Conservation (phyloP, 2,329 filamentous ascomycete species). For the Botrytis squamosa region DNA sequence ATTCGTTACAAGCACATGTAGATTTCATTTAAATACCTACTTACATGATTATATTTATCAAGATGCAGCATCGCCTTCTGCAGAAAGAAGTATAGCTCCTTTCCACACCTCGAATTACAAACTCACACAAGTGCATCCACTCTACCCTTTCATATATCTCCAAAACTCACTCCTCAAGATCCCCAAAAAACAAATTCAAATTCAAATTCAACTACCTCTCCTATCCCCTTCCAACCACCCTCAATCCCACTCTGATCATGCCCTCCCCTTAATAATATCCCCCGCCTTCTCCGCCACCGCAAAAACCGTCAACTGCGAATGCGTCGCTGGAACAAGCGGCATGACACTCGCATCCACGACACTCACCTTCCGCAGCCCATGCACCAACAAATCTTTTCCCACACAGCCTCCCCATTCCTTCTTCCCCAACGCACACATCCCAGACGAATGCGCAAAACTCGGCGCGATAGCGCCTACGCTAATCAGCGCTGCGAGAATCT, state of each 20-base stretch:
- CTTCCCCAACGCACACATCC: background rate
- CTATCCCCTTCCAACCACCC: too few species aligned
- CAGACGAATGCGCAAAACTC: background rate
- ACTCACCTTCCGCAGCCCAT: background rate
- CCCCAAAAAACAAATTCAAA: too few species aligned
- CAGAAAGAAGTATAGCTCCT: too few species aligned
- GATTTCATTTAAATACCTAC: too few species aligned
- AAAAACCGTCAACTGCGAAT: background rate
- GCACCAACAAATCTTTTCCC: background rate
- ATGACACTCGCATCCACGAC: background rate
- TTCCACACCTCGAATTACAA: too few species aligned
- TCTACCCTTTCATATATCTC: background rate
- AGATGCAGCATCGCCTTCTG: too few species aligned
- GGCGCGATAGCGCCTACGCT: background rate
- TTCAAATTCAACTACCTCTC: too few species aligned
- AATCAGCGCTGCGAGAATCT: background rate
- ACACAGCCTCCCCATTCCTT: background rate
- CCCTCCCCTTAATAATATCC: background rate
- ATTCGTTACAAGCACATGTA: too few species aligned
- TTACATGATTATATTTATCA: too few species aligned
- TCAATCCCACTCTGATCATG: too few species aligned
- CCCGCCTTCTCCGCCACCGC: background rate
- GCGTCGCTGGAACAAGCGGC: background rate
- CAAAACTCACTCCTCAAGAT: too few species aligned
- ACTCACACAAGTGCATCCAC: background rate